Evolutionary conservation across 768 basidiomycete genomes (phyloP).

Genomic region (Boletus coccyginus): DNA sequence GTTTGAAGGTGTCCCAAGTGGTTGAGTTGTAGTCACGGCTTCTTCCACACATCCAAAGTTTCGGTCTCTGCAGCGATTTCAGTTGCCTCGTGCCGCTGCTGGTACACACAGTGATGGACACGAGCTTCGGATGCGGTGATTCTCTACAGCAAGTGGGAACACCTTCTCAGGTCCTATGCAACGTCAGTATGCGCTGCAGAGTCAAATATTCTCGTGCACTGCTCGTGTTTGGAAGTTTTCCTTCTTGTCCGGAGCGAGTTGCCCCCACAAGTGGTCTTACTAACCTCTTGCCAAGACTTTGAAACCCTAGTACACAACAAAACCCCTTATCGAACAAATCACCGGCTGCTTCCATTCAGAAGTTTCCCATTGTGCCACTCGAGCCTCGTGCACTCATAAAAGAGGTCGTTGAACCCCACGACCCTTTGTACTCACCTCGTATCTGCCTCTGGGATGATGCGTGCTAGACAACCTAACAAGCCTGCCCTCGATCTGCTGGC

Average conservation of each 20-base stretch:
- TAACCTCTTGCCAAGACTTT: not conserved
- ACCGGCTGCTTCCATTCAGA: no score
- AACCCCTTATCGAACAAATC: not conserved
- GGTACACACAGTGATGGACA: not conserved
- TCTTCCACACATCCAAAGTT: no score
- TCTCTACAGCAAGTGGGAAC: not conserved
- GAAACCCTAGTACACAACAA: not conserved
- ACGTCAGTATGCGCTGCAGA: not conserved
- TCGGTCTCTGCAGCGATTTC: no score
- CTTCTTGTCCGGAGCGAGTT: not conserved
- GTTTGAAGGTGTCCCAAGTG: no score
- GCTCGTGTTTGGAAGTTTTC: not conserved
- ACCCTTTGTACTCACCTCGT: no score
- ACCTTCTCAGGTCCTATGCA: no score
- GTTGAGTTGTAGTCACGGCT: no score
- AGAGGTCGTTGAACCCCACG: no score
- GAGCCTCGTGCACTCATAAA: not conserved
- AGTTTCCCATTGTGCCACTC: no score
- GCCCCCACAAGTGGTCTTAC: not conserved
- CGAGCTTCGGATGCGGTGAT: not conserved
- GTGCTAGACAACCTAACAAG: no score
- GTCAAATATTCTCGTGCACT: not conserved
- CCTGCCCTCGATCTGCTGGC: constrained; percentile 12
- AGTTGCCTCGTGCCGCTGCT: no score
- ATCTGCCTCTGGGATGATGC: no score